Conservation (phyloP, 2,329 filamentous ascomycete species). For the Alternaria gaisen region DNA sequence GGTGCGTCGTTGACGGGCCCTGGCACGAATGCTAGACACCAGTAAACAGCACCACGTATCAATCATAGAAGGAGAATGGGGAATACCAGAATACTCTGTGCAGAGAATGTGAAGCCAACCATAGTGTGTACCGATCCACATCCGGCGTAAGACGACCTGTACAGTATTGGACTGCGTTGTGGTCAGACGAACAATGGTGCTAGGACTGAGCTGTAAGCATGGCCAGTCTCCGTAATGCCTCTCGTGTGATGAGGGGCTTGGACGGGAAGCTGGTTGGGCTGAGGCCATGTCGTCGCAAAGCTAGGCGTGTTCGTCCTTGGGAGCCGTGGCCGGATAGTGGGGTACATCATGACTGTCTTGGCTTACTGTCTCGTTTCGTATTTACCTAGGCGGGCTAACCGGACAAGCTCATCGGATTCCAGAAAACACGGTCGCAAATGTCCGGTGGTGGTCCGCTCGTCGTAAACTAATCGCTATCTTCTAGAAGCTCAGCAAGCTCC, state of each 20-base stretch:
- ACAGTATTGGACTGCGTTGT: slow-evolving; percentile 10
- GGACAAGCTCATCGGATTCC: slow-evolving; percentile 31
- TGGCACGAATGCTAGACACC: slow-evolving; percentile 28
- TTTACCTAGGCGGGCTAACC: slow-evolving; percentile 35
- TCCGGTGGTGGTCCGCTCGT: slow-evolving; percentile 32
- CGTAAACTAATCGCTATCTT: slow-evolving; percentile 66
- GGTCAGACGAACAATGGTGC: slow-evolving; percentile 14
- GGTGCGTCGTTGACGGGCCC: slow-evolving; percentile 5
- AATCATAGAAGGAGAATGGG: slow-evolving; percentile 31
- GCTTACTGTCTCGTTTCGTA: slow-evolving; percentile 32
- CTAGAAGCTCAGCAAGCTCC: slow-evolving; percentile 91
- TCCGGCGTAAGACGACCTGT: slow-evolving; percentile 23
- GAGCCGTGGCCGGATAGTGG: slow-evolving; percentile 25
- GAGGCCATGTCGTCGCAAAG: slow-evolving; percentile 17
- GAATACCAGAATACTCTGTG: slow-evolving; percentile 36
- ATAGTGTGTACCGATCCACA: slow-evolving; percentile 29
- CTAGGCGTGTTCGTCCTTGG: slow-evolving; percentile 23
- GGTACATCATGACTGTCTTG: slow-evolving; percentile 30
- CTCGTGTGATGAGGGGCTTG: slow-evolving; percentile 6
- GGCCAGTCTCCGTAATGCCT: slow-evolving; percentile 12
- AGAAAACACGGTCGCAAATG: slow-evolving; percentile 27
- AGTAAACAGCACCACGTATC: slow-evolving; percentile 39
- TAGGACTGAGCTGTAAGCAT: slow-evolving; percentile 18
- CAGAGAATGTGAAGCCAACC: slow-evolving; percentile 30
- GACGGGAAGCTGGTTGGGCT: slow-evolving; percentile 13